Evolutionary conservation across 176 grass and related monocot genomes (phyloP).

Genomic region (Areca catechu): DNA sequence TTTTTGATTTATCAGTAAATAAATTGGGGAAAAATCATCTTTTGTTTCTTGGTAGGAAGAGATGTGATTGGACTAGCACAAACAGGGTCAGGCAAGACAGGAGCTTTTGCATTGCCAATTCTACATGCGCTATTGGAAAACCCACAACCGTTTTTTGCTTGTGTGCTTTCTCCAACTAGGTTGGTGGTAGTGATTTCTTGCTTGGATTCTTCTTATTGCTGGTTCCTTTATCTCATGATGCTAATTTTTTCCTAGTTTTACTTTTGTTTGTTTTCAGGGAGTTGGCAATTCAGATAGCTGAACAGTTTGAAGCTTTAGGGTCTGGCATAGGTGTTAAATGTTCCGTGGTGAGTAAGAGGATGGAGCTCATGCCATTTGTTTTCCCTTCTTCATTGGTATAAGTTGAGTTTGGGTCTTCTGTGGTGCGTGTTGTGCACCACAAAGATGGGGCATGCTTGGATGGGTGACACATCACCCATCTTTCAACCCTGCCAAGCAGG

Average conservation of each 20-base stretch:
- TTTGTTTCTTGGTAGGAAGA: slow-evolving; percentile 30
- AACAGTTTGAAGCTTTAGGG: slow-evolving; percentile 85
- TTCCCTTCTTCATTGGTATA: neutral
- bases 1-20: neutral
- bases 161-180: slow-evolving; percentile 40
- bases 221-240: neutral
- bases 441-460: too few relatives aligned
- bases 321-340: slow-evolving; percentile 55
- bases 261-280: slow-evolving; percentile 35
- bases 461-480: too few relatives aligned
- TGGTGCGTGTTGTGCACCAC: too few relatives aligned
- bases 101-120: slow-evolving; percentile 74
- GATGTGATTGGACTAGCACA: slow-evolving; percentile 82
- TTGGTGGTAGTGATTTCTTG: slow-evolving; percentile 1
- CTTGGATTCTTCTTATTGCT: neutral
- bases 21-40: neutral
- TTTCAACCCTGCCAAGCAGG: too few relatives aligned
- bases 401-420: too few relatives aligned
- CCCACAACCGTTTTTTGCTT: slow-evolving; percentile 65
- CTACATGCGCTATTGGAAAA: slow-evolving; percentile 56
- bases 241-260: slow-evolving; percentile 3
- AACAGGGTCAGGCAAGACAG: slow-evolving; percentile 91
- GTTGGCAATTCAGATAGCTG: slow-evolving; percentile 83
- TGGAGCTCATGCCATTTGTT: neutral
- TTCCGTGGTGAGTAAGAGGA: slow-evolving; percentile 50